Evolutionary conservation across 2,329 filamentous ascomycete species (phyloP), one percentile per base, ranked within the genome.

Genomic region (Fusarium mundagurra): DNA sequence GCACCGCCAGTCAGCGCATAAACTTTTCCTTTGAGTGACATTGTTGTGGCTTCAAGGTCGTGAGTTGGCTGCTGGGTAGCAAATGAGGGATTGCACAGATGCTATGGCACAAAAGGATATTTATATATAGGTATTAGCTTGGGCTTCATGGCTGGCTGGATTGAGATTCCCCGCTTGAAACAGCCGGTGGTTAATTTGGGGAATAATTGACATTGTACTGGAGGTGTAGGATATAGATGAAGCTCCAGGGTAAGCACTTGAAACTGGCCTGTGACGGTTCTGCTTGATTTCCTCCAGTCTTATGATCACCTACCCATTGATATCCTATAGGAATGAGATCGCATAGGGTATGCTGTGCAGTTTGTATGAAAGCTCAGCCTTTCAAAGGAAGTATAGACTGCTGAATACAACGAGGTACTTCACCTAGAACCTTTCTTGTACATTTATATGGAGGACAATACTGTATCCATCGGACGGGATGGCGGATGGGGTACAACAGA

Each of bases 1-100:
- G 83, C 84, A 51, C 82, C 84, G 27, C 84, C 84, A 7, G 83
- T 85, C 47, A 86, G 78, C 53, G 83, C 84, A 60, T 82, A 84
- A 22, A 85, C 80, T 71, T 82, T 82, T 29, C 78, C 80, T 20
- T 71, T 45, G 9, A 82, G 76, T 27, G 79, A 77, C 80, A 82
- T 82, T n/a, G n/a, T 41, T 31, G 43, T 45, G 39, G 22, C 17
- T 33, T 24, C 16, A 14, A 51, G 38, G 13, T 50, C 41, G 31
- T 31, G 18, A 8, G 51, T 55, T 41, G 24, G 24, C 34, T 22
- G 7, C 22, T 51, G 16, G 20, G 10, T 36, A n/a, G 50, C 17
- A 53, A 24, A 17, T 27, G 39, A 29, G n/a, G 39, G n/a, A 20
- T 33, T 33, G 24, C 16, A 34, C 48, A 51, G n/a, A 55, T 29